These are phyloP conservation scores for Backusella morwellensis DNA, from an alignment of 192 early-diverging fungal species.

Conservation along the genomic window DNA sequence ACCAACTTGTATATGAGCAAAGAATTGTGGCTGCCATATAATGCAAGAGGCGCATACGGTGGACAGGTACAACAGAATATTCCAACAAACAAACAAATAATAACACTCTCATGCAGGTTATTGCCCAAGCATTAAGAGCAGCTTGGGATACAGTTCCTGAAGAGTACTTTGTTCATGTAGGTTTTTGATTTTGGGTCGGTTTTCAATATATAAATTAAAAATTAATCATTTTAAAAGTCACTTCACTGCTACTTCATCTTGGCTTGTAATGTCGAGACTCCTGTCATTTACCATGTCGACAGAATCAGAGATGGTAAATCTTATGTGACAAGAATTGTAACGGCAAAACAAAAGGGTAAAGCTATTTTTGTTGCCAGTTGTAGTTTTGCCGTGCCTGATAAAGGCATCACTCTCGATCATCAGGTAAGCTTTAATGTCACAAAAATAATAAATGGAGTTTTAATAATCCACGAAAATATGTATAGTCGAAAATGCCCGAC, in stretches of 20 bases:
- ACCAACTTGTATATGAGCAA: conserved; percentile 68
- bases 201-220: neutral
- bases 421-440: conserved; percentile 37
- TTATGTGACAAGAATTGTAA: conserved; percentile 58
- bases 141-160: conserved; percentile 71
- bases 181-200: neutral
- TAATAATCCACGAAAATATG: neutral
- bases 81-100: neutral
- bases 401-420: conserved; percentile 54
- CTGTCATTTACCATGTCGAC: conserved; percentile 77
- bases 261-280: conserved; percentile 68
- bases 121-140: conserved; percentile 68
- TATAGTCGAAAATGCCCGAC: conserved; percentile 17
- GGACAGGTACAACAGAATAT: conserved; percentile 39
- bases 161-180: conserved; percentile 58
- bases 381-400: conserved; percentile 69
- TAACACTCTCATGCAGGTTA: conserved; percentile 14
- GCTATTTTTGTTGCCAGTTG: conserved; percentile 71
- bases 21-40: conserved; percentile 76
- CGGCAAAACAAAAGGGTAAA: conserved; percentile 75
- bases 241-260: conserved; percentile 88
- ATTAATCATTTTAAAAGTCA: conserved; percentile 42
- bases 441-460: neutral
- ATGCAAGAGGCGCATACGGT: conserved; percentile 85
- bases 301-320: conserved; percentile 68